Evolutionary conservation across 2,329 filamentous ascomycete species (phyloP).

Genomic region (Tolypocladium amazonense): DNA sequence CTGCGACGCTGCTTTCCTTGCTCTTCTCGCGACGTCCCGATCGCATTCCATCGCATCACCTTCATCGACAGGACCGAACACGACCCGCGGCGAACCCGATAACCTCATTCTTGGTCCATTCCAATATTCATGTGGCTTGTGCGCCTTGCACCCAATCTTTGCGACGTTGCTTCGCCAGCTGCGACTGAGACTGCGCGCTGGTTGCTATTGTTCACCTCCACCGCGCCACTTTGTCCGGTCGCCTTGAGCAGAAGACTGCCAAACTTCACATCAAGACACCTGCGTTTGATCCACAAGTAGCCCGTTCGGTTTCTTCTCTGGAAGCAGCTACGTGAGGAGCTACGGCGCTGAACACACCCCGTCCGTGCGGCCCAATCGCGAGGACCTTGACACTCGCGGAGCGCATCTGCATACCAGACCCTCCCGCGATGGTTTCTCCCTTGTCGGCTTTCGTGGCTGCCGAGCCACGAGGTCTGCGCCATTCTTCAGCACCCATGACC

Average conservation of each 20-base stretch:
- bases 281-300: neutral
- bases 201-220: neutral
- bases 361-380: constrained; percentile 4
- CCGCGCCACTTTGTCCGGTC: neutral
- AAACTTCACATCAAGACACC: neutral
- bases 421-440: constrained; percentile 28
- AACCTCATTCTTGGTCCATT: neutral
- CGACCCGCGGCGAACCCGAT: neutral
- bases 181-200: constrained; percentile 3
- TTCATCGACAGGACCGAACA: neutral
- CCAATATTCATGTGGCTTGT: neutral
- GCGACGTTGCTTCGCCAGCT: neutral
- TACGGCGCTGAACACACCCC: constrained; percentile 6
- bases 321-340: neutral
- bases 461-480: constrained; percentile 32
- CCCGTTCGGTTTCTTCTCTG: neutral
- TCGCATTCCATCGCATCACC: neutral
- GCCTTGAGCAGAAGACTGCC: neutral
- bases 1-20: neutral
- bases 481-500: constrained; percentile 32
- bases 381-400: neutral
- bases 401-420: constrained; percentile 11
- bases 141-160: neutral
- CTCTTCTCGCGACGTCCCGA: neutral
- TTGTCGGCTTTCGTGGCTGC: constrained; percentile 33